Evolutionary conservation across 1,284 basidiomycete genomes (phyloP).

Genomic region (Golubevia sp.): DNA sequence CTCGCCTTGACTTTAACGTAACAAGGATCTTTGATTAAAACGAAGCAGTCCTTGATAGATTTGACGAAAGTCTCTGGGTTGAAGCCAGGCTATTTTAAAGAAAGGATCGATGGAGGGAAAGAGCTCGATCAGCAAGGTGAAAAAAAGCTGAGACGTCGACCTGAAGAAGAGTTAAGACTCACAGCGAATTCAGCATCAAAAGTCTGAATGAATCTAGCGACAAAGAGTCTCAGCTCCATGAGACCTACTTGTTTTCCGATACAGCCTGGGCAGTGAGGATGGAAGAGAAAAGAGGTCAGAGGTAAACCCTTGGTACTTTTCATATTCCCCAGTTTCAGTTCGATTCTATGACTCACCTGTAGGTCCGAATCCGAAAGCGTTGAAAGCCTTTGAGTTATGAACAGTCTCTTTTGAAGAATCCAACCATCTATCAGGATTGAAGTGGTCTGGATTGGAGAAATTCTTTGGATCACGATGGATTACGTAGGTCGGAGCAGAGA

Average conservation of each 20-base stretch:
- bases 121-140: no score
- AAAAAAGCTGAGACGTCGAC: no score
- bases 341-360: constrained; percentile 4
- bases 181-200: constrained; percentile 12
- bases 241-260: constrained; percentile 23
- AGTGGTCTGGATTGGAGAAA: constrained; percentile 17
- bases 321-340: no score
- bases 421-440: constrained; percentile 23
- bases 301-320: no score
- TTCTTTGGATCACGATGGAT: constrained; percentile 23
- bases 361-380: constrained; percentile 23
- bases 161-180: no score
- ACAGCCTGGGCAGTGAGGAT: constrained; percentile 1
- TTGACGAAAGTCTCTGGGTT: no score
- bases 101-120: no score
- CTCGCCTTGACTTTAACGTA: no score
- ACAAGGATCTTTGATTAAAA: no score
- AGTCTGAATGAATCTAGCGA: constrained; percentile 15
- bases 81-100: no score
- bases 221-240: constrained; percentile 19
- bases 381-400: constrained; percentile 19
- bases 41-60: no score
- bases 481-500: constrained; percentile 19
- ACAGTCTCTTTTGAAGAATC: constrained; percentile 14
- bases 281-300: no score